These are phyloP conservation scores for Suillus clintonianus DNA, from an alignment of 768 basidiomycete species.

Conservation along the genomic window DNA sequence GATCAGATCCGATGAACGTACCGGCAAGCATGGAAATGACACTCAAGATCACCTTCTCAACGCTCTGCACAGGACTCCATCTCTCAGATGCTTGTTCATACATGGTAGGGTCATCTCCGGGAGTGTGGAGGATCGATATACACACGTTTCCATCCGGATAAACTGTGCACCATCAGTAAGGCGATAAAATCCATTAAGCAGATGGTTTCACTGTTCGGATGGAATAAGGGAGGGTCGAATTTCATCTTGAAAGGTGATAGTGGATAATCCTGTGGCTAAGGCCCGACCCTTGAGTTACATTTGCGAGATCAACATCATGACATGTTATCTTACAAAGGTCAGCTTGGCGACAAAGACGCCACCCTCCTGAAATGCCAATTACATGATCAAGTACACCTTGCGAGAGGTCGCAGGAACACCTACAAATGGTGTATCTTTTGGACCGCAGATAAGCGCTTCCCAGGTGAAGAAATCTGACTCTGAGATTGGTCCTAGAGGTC, in stretches of 20 bases:
- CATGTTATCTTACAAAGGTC: conserved; percentile 73
- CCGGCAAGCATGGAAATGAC: conserved; percentile 98
- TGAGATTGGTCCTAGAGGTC: conserved; percentile 70
- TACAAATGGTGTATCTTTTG: conserved; percentile 93
- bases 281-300: conserved; percentile 5
- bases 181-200: conserved; percentile 9
- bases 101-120: conserved; percentile 88
- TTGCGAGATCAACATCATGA: conserved; percentile 5
- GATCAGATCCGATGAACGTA: conserved; percentile 34
- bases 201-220: conserved; percentile 85
- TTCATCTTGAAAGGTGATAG: conserved; percentile 99
- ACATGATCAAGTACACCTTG: background rate
- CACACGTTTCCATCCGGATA: conserved; percentile 97
- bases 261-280: conserved; percentile 89
- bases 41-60: conserved; percentile 94
- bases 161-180: conserved; percentile 49
- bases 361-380: conserved; percentile 65
- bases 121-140: conserved; percentile 96
- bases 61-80: conserved; percentile 99
- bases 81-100: conserved; percentile 95
- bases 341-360: conserved; percentile 92
- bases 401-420: conserved; percentile 28
- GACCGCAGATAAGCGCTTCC: conserved; percentile 93
- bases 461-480: conserved; percentile 95
- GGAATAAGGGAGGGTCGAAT: conserved; percentile 95